Conservation (phyloP, 129 eudicot genomes). For the Arctium minus region DNA sequence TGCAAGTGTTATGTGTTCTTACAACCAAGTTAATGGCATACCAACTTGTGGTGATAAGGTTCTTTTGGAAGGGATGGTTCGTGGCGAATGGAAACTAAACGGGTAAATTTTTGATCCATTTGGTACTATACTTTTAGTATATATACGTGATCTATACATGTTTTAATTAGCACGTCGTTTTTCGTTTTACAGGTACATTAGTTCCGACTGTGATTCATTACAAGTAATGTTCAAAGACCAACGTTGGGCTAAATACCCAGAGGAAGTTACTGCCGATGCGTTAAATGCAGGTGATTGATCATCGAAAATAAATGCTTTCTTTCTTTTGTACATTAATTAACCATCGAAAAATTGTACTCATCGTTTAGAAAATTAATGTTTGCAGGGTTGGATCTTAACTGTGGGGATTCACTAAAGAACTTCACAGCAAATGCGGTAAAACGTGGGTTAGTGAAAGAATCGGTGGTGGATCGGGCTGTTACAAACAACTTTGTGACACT, state of each 20-base stretch:
- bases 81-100: conserved; percentile 36
- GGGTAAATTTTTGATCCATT: conserved; percentile 12
- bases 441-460: conserved; percentile 31
- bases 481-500: conserved; percentile 36
- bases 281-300: conserved; percentile 39
- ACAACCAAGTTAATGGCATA: conserved; percentile 32
- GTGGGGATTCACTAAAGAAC: conserved; percentile 35
- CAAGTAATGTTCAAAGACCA: conserved; percentile 23
- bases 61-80: conserved; percentile 31
- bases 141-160: neutral
- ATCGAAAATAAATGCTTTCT: neutral
- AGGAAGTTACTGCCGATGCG: conserved; percentile 43
- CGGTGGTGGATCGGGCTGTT: conserved; percentile 37
- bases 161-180: neutral
- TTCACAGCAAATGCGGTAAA: conserved; percentile 35
- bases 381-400: conserved; percentile 40
- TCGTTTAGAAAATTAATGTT: neutral
- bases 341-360: neutral
- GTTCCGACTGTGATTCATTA: conserved; percentile 36
- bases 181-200: conserved; percentile 21
- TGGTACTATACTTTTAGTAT: neutral
- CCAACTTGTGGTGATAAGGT: conserved; percentile 27
- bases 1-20: conserved; percentile 41
- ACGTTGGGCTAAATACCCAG: conserved; percentile 37
- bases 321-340: neutral